These are phyloP conservation scores for Talaromyces borbonicus DNA, from an alignment of 495 filamentous ascomycete species.

Conservation along the genomic window DNA sequence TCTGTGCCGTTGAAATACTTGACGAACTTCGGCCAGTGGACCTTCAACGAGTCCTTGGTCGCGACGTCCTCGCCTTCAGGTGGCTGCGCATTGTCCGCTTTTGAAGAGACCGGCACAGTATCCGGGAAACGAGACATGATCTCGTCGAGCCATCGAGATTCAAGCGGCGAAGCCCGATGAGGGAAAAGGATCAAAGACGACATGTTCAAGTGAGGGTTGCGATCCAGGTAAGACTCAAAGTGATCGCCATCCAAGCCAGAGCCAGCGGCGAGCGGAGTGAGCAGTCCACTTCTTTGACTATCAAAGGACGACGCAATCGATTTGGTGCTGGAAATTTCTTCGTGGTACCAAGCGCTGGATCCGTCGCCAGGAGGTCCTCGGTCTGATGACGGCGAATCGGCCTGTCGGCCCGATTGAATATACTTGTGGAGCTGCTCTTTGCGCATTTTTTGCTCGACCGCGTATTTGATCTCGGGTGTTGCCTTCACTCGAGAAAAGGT, in stretches of 20 bases:
- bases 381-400: slow-evolving; percentile 10
- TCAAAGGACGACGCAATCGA: slow-evolving; percentile 35
- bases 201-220: slow-evolving; percentile 26
- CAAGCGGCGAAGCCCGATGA: slow-evolving; percentile 45
- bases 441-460: slow-evolving; percentile 33
- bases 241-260: slow-evolving; percentile 18
- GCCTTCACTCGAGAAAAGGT: slow-evolving; percentile 75
- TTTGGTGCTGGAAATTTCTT: slow-evolving; percentile 24
- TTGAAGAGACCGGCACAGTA: slow-evolving; percentile 20
- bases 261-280: slow-evolving; percentile 27
- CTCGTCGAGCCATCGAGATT: slow-evolving; percentile 64
- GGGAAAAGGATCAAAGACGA: slow-evolving; percentile 42
- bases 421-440: slow-evolving; percentile 37
- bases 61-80: slow-evolving; percentile 36
- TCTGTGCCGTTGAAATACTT: slow-evolving; percentile 84
- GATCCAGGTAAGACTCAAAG: slow-evolving; percentile 30
- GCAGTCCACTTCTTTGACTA: slow-evolving; percentile 31
- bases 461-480: slow-evolving; percentile 37
- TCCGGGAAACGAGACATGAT: slow-evolving; percentile 51
- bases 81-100: slow-evolving; percentile 22
- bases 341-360: background rate
- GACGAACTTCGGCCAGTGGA: slow-evolving; percentile 44
- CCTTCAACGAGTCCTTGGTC: slow-evolving; percentile 43
- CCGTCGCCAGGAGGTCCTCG: slow-evolving; percentile 8
- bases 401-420: slow-evolving; percentile 20